Base-by-base conservation (phyloP, 2,329 filamentous ascomycete genomes). In the Fusarium devonianum region DNA sequence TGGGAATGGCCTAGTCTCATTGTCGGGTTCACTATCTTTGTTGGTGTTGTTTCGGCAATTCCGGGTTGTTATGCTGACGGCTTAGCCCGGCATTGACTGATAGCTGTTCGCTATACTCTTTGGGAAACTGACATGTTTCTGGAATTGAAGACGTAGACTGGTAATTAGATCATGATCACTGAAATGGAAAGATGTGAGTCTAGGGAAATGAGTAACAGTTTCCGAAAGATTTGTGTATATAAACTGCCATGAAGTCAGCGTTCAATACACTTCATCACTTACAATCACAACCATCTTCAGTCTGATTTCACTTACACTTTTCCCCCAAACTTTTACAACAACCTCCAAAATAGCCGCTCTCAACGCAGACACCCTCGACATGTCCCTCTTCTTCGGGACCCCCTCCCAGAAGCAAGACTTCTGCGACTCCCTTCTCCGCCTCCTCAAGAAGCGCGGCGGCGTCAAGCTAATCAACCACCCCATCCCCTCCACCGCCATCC, bases 371-470 rank as follows among this genome's bases (percentile, higher is more conserved):
- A 65, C 61, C 17, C 59, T 67, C 23, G 63, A 67, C 34, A 67
- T 67, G 64, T 67, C 64, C 22, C 13, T 67, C 48, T 67, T 67
- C 51, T 67, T 66, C 36, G 63, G 64, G 48, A 64, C 55, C 12
- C 30, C 45, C 0, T 47, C 55, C 2, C 47, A 67, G 21, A 66
- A 67, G 48, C 30, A 50, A 11, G 33, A 50, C 7, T 66, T 67
- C 13, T 67, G 64, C 35, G 45, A 45, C 3, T 48, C 53, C 7
- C 61, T 67, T 4, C 64, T 67, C 7, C 19, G 43, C 1, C 34
- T 64, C 0, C 50, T 67, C 12, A 67, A 61, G 28, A 59, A 50
- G 25, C 58, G 60, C 21, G 60, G 60, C 8, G 51, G 60, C 13
- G 65, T 66, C 35, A 67, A 67, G 22, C 44, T 67, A 0, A 37